phyloP scores from a whole-genome alignment of 257 asterid species.

The Perilla frutescens region DNA sequence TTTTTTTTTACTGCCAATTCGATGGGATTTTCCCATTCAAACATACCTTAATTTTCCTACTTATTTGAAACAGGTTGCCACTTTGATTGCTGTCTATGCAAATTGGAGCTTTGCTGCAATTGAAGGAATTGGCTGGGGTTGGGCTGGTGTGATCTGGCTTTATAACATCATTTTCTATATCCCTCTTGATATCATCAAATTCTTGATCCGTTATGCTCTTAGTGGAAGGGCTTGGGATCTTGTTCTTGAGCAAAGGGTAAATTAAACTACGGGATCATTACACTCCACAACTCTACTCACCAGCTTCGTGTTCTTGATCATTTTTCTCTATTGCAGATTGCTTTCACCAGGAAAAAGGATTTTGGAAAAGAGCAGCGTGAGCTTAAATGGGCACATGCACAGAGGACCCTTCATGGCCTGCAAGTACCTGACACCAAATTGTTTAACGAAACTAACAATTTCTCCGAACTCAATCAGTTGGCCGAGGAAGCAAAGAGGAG shows the following conservation, averaged over 20 bases:
- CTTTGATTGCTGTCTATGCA: slow-evolving; percentile 91
- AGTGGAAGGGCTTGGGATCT: slow-evolving; percentile 99
- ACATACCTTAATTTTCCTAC: slow-evolving; percentile 18
- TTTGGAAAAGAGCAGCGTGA: slow-evolving; percentile 97
- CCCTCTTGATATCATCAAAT: slow-evolving; percentile 88
- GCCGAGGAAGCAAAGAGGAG: slow-evolving; percentile 98
- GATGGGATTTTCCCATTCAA: not conserved
- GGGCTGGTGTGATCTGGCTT: slow-evolving; percentile 99
- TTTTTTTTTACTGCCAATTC: slow-evolving; percentile 1
- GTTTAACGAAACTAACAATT: slow-evolving; percentile 72
- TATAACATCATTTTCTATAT: slow-evolving; percentile 77
- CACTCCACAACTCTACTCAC: not conserved
- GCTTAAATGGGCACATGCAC: slow-evolving; percentile 97
- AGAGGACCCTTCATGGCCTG: slow-evolving; percentile 93
- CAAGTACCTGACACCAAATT: slow-evolving; percentile 93
- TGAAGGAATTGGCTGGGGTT: slow-evolving; percentile 99
- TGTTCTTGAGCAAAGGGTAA: slow-evolving; percentile 92
- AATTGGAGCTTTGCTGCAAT: slow-evolving; percentile 95
- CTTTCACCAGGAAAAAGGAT: slow-evolving; percentile 94
- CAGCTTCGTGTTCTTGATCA: not conserved
- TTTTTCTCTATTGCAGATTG: slow-evolving; percentile 58
- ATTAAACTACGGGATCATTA: not conserved
- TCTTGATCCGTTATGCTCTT: slow-evolving; percentile 75
- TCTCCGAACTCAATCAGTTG: slow-evolving; percentile 90
- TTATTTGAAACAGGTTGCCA: slow-evolving; percentile 69